Evolutionary conservation across 108 stramenopile genomes (phyloP).

Genomic region (Cylindrotheca fusiformis): DNA sequence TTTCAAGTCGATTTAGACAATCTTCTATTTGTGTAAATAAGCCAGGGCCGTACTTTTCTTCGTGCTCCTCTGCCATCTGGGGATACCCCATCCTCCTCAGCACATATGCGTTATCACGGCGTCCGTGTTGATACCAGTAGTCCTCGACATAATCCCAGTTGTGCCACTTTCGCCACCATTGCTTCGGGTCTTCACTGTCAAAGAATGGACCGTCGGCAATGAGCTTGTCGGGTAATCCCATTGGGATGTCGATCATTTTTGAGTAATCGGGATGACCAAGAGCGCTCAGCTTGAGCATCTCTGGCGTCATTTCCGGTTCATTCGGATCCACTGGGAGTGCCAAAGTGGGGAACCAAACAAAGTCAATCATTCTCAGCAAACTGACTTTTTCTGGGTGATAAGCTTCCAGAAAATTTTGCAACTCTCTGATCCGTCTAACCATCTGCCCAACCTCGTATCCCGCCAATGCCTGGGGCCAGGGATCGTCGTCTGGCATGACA

Average conservation of each 20-base stretch:
- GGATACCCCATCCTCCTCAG: constrained; percentile 58
- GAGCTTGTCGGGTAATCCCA: constrained; percentile 67
- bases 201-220: constrained; percentile 74
- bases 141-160: constrained; percentile 81
- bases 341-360: constrained; percentile 82
- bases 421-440: constrained; percentile 70
- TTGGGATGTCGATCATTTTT: constrained; percentile 55
- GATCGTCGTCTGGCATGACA: constrained; percentile 88
- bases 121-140: constrained; percentile 33
- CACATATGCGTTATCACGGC: constrained; percentile 43
- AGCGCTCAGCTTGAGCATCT: constrained; percentile 53
- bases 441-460: constrained; percentile 83
- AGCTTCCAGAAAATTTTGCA: constrained; percentile 81
- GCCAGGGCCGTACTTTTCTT: constrained; percentile 76
- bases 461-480: constrained; percentile 85
- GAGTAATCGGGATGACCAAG: constrained; percentile 80
- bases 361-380: constrained; percentile 80
- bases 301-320: constrained; percentile 55
- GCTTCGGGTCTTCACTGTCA: constrained; percentile 51
- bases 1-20: constrained; percentile 24
- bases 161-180: constrained; percentile 64
- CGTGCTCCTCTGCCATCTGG: constrained; percentile 78
- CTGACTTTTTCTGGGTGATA: constrained; percentile 85
- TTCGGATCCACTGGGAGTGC: constrained; percentile 75
- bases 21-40: constrained; percentile 41